Evolutionary conservation across 441 rosid genomes (phyloP), one percentile per base, ranked within the genome.

Genomic region (Adansonia gregorii): DNA sequence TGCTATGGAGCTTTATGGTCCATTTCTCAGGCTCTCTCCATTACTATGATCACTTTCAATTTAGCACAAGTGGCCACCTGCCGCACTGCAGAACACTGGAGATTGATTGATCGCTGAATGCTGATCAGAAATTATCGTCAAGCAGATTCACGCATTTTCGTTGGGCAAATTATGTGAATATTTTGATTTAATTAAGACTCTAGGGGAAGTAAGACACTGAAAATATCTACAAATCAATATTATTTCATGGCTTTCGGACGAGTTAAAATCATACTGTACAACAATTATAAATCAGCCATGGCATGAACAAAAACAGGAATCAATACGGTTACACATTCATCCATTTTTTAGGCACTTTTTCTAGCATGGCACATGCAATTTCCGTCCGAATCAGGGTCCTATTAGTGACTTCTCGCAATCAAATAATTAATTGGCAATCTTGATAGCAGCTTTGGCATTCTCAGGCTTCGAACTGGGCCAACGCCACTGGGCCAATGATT

Each of bases 181-280:
- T 73, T 56, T 72, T 5, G 12, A 35, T 56, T 11, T 41, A 58
- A 35, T 35, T 35, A 35, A 35, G 2, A 70, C 14, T 20, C 41
- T 11, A 73, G 69, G n/a, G 54, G 35, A 49, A 49, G 60, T 31
- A 59, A 14, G n/a, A 61, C 27, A 17, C 5, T 17, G 24, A 31
- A 63, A 69, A 63, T 48, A 43, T 48, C 10, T 22, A 70, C 48
- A 11, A 35, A 41, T 46, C 70, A 14, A 61, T n/a, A 48, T 8
- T 22, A 61, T n/a, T 59, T 59, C 46, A 12, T 41, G 2, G 14
- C 65, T 74, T 49, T 5, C 45, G 2, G 20, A 41, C 9, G 17
- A 31, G 15, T 54, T 49, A 24, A 70, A 22, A 51, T 14, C 59
- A 69, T 69, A 49, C 66, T 58, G 12, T 45, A 78, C 77, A 31